Base-by-base conservation (phyloP, 2,329 filamentous ascomycete genomes). In the Paramyrothecium sp. region DNA sequence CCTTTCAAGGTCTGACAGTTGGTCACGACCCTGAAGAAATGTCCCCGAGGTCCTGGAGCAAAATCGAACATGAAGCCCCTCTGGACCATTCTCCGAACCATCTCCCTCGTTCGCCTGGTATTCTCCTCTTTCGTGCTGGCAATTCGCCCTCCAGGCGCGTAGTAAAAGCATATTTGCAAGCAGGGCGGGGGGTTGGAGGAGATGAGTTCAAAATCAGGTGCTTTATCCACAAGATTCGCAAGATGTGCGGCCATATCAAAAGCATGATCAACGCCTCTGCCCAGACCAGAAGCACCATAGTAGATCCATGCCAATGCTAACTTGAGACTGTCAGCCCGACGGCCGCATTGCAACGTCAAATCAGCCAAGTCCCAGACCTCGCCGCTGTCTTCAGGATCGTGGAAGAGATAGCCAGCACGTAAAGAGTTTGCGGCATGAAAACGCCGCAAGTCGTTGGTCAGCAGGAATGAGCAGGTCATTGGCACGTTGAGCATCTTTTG, bases 401-500 rank as follows among this genome's bases (percentile, higher is more conserved):
- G 90, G 75, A 94, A 94, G 19, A 94, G 78, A 67, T 98, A 98
- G 4, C 90, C 92, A 0, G 94, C 95, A 0, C 88, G 88, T 2
- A 97, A 82, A 3, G 90, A 96, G 75, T 97, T 97, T 12, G 92
- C 92, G 50, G 76, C 78, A 71, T 95, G 89, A 71, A 98, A 96
- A 22, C 88, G 77, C 56, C 81, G 79, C 69, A 96, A 75, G 70
- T 98, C 93, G 2, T 84, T 82, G 0, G 86, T 88, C 13, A 99
- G 82, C 3, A 99, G 82, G 77, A 96, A 97, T 0, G 89, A 93
- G 76, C 93, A 98, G 0, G 93, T 97, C 48, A 96, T 78, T 0
- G 95, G 94, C 3, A 92, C 90, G 58, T 91, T 91, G 69, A 98
- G 84, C 95, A 98, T 98, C 77, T 98, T 98, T 77, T 99, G 95